These are phyloP conservation scores for Corchorus capsularis DNA, from an alignment of 345 rosid species.

Conservation along the genomic window DNA sequence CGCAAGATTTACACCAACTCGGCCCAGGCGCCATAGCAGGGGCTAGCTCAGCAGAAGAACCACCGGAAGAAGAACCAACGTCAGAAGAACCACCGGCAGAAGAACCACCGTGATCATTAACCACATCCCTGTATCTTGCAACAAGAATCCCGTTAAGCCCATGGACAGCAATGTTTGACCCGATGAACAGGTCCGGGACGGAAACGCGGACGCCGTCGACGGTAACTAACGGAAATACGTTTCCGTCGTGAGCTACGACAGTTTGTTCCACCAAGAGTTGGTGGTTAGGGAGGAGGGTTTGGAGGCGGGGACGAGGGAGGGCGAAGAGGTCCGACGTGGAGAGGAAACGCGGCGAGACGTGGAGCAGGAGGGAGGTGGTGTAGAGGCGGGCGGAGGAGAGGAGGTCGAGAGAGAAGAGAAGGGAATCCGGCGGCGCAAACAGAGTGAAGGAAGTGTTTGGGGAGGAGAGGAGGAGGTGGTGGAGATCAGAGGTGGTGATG, in stretches of 20 bases:
- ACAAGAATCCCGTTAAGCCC: conserved; percentile 42
- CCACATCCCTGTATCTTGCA: conserved; percentile 6
- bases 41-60: background rate
- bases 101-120: background rate
- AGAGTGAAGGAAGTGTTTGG: conserved; percentile 31
- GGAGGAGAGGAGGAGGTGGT: conserved; percentile 30
- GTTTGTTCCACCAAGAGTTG: conserved; percentile 11
- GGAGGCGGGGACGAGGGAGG: conserved; percentile 18
- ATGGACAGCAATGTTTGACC: conserved; percentile 33
- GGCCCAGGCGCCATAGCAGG: background rate
- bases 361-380: conserved; percentile 29
- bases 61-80: background rate
- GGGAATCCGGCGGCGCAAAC: conserved; percentile 35
- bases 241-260: conserved; percentile 12
- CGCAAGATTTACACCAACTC: too few relatives aligned
- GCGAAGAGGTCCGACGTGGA: conserved; percentile 19
- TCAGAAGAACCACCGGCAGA: too few relatives aligned
- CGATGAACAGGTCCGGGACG: conserved; percentile 36
- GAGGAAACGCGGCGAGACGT: conserved; percentile 31
- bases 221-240: conserved; percentile 13
- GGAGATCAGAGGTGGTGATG: conserved; percentile 35
- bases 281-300: conserved; percentile 29
- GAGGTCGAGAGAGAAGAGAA: conserved; percentile 37
- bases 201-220: conserved; percentile 30
- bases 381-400: conserved; percentile 31